Conservation (phyloP, 305 asterid species). For the Solanum chacoense region DNA sequence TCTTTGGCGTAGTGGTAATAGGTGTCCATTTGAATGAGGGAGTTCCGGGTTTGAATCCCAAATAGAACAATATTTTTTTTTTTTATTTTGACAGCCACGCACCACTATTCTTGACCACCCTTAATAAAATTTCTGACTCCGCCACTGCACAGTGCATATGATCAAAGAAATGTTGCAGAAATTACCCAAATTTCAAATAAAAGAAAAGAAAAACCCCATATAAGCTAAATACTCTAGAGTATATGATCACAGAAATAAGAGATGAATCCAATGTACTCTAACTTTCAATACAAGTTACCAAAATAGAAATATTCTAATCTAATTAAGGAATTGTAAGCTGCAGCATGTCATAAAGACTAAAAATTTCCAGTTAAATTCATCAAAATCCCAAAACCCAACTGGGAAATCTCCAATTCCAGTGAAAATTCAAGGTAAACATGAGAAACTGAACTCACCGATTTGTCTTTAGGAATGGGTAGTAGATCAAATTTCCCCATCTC, state of each 20-base stretch:
- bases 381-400: background rate
- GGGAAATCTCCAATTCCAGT: background rate
- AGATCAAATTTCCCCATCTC: conserved; percentile 90
- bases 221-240: background rate
- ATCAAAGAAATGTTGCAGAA: background rate
- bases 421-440: background rate
- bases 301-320: background rate
- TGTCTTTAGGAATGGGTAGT: conserved; percentile 77
- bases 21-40: too few species aligned
- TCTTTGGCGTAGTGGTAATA: too few species aligned
- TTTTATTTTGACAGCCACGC: too few species aligned
- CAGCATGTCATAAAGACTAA: background rate
- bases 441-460: conserved; percentile 50
- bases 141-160: background rate
- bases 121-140: too few species aligned
- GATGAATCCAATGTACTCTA: background rate
- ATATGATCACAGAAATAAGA: background rate
- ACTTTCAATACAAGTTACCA: background rate
- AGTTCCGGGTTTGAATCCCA: too few species aligned
- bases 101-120: too few species aligned
- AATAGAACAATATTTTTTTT: too few species aligned
- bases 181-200: background rate
- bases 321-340: background rate
- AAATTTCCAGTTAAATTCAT: background rate
- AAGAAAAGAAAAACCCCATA: background rate